Evolutionary conservation across 1,284 basidiomycete genomes (phyloP).

Genomic region (Retiboletus flavoniger): DNA sequence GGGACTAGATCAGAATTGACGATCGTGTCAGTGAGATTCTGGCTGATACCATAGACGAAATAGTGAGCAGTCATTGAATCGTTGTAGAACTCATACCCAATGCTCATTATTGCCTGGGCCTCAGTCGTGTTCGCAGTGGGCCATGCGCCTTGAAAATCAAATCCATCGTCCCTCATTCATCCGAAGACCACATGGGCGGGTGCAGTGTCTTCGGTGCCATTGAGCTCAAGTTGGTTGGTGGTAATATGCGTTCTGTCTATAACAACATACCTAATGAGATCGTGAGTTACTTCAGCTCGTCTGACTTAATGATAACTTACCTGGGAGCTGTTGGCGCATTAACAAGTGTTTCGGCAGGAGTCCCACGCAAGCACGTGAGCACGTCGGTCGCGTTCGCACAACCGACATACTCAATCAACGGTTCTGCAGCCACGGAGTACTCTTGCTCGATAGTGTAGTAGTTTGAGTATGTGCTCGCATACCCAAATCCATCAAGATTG

Average conservation of each 20-base stretch:
- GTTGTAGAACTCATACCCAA: background rate
- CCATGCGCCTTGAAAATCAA: constrained; percentile 29
- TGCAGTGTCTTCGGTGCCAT: constrained; percentile 39
- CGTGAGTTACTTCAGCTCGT: background rate
- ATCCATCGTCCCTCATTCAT: constrained; percentile 43
- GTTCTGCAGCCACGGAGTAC: constrained; percentile 32
- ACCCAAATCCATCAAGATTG: constrained; percentile 47
- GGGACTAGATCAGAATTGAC: constrained; percentile 7
- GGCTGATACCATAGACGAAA: constrained; percentile 1
- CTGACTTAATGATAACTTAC: constrained; percentile 12
- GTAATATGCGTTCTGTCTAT: constrained; percentile 47
- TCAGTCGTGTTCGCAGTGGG: constrained; percentile 6
- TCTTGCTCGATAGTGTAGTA: constrained; percentile 40
- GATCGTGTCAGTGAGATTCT: constrained; percentile 4
- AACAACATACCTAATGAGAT: constrained; percentile 38
- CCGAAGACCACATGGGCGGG: constrained; percentile 49
- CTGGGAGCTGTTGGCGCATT: constrained; percentile 36
- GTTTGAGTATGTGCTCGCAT: constrained; percentile 41
- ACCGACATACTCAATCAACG: constrained; percentile 37
- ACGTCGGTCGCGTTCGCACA: constrained; percentile 31
- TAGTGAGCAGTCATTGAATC: background rate
- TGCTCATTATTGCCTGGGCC: constrained; percentile 5
- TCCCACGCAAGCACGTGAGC: constrained; percentile 35
- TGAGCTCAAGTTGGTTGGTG: constrained; percentile 39
- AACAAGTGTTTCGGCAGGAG: constrained; percentile 36